Percentiles rank a stretch among this genome's conserved stretches.
Conservation (phyloP, 2,329 filamentous ascomycete genomes). For the Beauveria pseudobassiana region DNA sequence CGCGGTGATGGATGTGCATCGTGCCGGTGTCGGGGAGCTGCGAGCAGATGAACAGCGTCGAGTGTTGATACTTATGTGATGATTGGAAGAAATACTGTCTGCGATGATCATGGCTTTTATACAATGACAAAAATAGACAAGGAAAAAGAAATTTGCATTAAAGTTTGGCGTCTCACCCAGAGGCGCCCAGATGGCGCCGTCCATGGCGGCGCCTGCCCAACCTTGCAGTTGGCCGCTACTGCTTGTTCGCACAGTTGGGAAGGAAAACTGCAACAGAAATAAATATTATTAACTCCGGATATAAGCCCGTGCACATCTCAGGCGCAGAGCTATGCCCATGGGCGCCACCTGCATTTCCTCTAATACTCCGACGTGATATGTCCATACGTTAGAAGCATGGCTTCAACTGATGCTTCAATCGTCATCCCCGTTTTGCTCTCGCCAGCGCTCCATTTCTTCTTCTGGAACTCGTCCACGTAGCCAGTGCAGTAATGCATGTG, state of each 20-base stretch:
- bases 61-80: neutral
- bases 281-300: neutral
- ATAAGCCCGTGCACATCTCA: neutral
- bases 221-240: neutral
- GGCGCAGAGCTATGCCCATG: neutral
- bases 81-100: neutral
- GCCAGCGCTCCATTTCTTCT: conserved; percentile 51
- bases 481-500: conserved; percentile 76
- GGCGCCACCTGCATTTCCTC: neutral
- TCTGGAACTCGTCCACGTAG: conserved; percentile 67
- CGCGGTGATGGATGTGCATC: neutral
- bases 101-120: neutral
- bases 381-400: neutral
- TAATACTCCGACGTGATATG: neutral
- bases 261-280: neutral
- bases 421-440: conserved; percentile 35
- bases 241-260: neutral
- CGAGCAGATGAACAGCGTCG: neutral
- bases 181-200: too few species aligned
- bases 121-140: neutral
- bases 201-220: neutral
- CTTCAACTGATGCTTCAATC: neutral
- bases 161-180: neutral
- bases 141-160: neutral
- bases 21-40: neutral